Percentiles rank a stretch among this genome's conserved stretches.
Conservation (phyloP, 768 basidiomycete genomes). For the Podaxis sp. region DNA sequence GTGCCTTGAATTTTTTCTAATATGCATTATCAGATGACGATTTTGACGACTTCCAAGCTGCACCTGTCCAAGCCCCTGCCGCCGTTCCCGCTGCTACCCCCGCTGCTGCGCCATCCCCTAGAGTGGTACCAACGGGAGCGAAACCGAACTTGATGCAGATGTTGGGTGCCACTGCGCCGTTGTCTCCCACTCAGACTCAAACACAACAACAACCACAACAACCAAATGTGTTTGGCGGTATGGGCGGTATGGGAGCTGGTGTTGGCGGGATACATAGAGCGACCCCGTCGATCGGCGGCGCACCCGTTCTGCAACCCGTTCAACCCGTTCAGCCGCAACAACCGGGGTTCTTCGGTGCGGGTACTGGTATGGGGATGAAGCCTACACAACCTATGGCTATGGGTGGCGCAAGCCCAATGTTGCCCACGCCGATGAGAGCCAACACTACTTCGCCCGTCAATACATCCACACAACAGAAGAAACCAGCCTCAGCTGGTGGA, state of each 20-base stretch:
- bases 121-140: slow-evolving; percentile 22
- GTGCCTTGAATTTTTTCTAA: slow-evolving; percentile 3
- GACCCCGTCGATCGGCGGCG: slow-evolving; percentile 24
- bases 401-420: not conserved
- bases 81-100: slow-evolving; percentile 32
- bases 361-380: slow-evolving; percentile 18
- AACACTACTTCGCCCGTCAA: slow-evolving; percentile 27
- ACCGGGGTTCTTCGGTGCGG: slow-evolving; percentile 26
- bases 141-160: slow-evolving; percentile 47
- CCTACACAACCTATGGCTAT: slow-evolving; percentile 21
- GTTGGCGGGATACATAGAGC: slow-evolving; percentile 16
- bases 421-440: slow-evolving; percentile 19
- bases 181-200: slow-evolving; percentile 24
- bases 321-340: slow-evolving; percentile 27
- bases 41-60: slow-evolving; percentile 82
- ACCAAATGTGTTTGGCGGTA: slow-evolving; percentile 19
- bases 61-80: slow-evolving; percentile 39
- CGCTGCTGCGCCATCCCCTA: slow-evolving; percentile 21
- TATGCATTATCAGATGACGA: slow-evolving; percentile 55
- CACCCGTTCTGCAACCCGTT: slow-evolving; percentile 17
- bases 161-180: slow-evolving; percentile 27
- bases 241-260: slow-evolving; percentile 20
- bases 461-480: slow-evolving; percentile 28
- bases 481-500: slow-evolving; percentile 26
- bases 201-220: slow-evolving; percentile 27